These are phyloP conservation scores for Prunella vulgaris DNA, from an alignment of 257 asterid species.

Conservation along the genomic window DNA sequence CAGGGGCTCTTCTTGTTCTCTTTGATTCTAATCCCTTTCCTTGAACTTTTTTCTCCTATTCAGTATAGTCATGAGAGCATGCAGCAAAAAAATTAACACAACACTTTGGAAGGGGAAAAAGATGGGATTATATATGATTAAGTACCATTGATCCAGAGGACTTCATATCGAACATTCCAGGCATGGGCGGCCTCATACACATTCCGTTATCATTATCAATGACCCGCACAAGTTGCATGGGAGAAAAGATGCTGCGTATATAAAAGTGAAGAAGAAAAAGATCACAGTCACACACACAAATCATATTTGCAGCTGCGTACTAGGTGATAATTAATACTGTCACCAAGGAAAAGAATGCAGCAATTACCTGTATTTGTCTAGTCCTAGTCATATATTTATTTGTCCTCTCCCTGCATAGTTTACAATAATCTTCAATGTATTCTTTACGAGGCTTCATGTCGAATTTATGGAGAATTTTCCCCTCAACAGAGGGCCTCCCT, in stretches of 20 bases:
- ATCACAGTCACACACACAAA: neutral
- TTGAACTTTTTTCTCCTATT: conserved; percentile 66
- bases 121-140: neutral
- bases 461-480: conserved; percentile 74
- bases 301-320: neutral
- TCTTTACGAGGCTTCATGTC: conserved; percentile 75
- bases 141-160: conserved; percentile 43
- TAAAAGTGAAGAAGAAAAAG: conserved; percentile 11
- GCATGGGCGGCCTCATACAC: conserved; percentile 86
- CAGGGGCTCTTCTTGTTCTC: conserved; percentile 78
- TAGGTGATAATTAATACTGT: neutral
- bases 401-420: conserved; percentile 73
- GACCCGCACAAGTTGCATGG: conserved; percentile 34
- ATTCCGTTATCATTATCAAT: conserved; percentile 66
- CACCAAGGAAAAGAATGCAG: conserved; percentile 3
- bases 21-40: conserved; percentile 64
- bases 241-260: conserved; percentile 3
- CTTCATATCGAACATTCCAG: conserved; percentile 51
- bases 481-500: conserved; percentile 80
- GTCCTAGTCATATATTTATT: conserved; percentile 58
- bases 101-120: neutral
- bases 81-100: neutral
- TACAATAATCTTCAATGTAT: conserved; percentile 59
- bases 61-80: neutral
- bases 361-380: conserved; percentile 60